Evolutionary conservation across 2,329 filamentous ascomycete species (phyloP), one percentile per base, ranked within the genome.

Genomic region (Pyricularia pennisetigena): DNA sequence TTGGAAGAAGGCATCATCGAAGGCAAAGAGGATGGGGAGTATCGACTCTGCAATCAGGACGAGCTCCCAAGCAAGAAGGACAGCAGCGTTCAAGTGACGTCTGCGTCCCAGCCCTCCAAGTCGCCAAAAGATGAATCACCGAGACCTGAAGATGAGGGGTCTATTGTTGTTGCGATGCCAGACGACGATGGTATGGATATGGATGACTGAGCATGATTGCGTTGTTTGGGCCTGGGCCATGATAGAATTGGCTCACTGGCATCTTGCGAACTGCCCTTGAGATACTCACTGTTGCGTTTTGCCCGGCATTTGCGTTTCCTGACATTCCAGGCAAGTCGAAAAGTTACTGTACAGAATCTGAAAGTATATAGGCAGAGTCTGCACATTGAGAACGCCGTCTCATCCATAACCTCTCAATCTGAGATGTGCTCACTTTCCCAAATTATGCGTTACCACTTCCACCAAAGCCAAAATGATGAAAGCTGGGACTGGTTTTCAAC

Each of bases 1-100:
- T 76, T 89, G 24, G 84, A 87, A 0, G 86, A 90, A 72, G 82
- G 81, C 7, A 89, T 90, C 71, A 88, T 90, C 69, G 85, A 88
- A 72, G 78, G 79, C 8, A 82, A 82, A 68, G 82, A 82, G 20
- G 82, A 84, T 68, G 85, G 85, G 4, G 83, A 85, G 71, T 89
- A 86, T 73, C 81, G 82, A 54, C 78, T 89, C n/a, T 81, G 81
- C 70, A 76, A 74, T 35, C 81, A 82, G 35, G 79, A 78, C 23
- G 81, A 76, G 23, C 72, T 68, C 62, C 74, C 74, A 64, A 68
- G 70, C 26, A 74, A 75, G 20, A 72, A 70, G 62, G 65, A 70
- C 63, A 23, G 62, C 35, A 68, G 68, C 65, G 54, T 67, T 63
- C 69, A 70, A 66, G 62, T 49, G 14, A 70, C 71, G 23, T 69